Conservation (phyloP, 2,329 filamentous ascomycete genomes). For the Fusarium hostae region DNA sequence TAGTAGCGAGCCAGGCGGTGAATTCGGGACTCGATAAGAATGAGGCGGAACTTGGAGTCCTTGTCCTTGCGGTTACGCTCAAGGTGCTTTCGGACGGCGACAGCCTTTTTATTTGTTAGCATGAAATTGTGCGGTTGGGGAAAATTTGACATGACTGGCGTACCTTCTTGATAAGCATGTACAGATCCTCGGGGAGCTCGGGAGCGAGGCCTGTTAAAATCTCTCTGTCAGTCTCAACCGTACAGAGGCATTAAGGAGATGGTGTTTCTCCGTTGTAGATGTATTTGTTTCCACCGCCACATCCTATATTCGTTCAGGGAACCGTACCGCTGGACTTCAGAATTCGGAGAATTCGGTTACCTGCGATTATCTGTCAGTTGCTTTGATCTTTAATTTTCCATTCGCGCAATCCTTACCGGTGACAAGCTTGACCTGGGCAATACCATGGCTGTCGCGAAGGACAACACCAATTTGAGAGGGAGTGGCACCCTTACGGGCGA, state of each 20-base stretch:
- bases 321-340: conserved; percentile 96
- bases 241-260: conserved; percentile 76
- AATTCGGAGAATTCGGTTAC: conserved; percentile 99
- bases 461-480: conserved; percentile 99
- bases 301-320: conserved; percentile 47
- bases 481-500: conserved; percentile 98
- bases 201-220: conserved; percentile 92
- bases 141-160: conserved; percentile 21
- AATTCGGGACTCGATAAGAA: conserved; percentile 99
- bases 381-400: background rate
- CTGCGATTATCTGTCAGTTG: conserved; percentile 62
- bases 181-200: conserved; percentile 98
- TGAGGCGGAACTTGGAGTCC: conserved; percentile 99
- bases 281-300: conserved; percentile 47
- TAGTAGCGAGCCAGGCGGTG: conserved; percentile 99
- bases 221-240: conserved; percentile 95
- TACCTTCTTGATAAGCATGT: conserved; percentile 99
- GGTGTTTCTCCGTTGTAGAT: conserved; percentile 39
- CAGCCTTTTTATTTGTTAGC: conserved; percentile 69
- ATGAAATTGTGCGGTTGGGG: background rate
- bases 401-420: conserved; percentile 75
- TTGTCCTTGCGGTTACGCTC: conserved; percentile 99
- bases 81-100: conserved; percentile 99
- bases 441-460: conserved; percentile 96
- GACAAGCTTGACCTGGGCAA: conserved; percentile 97